Evolutionary conservation across 1,284 basidiomycete species (phyloP).

Genomic region (Apiotrichum mycotoxinovorans): DNA sequence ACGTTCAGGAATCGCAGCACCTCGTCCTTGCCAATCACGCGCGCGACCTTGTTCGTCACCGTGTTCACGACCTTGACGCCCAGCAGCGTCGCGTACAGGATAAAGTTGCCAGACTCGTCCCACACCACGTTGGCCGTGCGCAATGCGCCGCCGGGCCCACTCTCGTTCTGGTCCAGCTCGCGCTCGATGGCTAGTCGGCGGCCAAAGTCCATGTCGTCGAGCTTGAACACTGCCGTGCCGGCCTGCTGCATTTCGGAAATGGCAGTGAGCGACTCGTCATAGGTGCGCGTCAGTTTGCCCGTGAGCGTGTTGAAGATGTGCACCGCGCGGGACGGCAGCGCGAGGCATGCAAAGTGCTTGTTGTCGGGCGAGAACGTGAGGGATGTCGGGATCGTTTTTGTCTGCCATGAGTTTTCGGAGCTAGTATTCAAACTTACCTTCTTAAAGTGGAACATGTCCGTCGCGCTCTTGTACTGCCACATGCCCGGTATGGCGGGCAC

Average conservation of each 20-base stretch:
- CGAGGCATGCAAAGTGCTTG: conserved; percentile 84
- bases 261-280: conserved; percentile 88
- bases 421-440: conserved; percentile 52
- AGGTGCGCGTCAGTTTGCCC: conserved; percentile 85
- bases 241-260: conserved; percentile 97
- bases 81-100: conserved; percentile 87
- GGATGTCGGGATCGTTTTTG: conserved; percentile 84
- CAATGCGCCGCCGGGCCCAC: conserved; percentile 45
- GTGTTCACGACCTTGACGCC: conserved; percentile 97
- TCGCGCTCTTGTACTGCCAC: conserved; percentile 87
- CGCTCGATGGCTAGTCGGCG: conserved; percentile 85
- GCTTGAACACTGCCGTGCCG: conserved; percentile 79
- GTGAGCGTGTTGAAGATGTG: conserved; percentile 87
- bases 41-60: conserved; percentile 86
- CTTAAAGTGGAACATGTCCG: conserved; percentile 97
- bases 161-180: conserved; percentile 64
- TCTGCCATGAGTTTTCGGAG: conserved; percentile 63
- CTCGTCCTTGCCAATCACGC: conserved; percentile 92
- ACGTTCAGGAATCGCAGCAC: conserved; percentile 85
- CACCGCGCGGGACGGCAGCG: conserved; percentile 85
- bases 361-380: conserved; percentile 86
- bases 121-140: conserved; percentile 81
- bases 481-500: conserved; percentile 72
- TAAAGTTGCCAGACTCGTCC: conserved; percentile 94
- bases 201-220: conserved; percentile 99